Evolutionary conservation across 805 yeast genomes (phyloP).

Genomic region (Nakazawaea populi): DNA sequence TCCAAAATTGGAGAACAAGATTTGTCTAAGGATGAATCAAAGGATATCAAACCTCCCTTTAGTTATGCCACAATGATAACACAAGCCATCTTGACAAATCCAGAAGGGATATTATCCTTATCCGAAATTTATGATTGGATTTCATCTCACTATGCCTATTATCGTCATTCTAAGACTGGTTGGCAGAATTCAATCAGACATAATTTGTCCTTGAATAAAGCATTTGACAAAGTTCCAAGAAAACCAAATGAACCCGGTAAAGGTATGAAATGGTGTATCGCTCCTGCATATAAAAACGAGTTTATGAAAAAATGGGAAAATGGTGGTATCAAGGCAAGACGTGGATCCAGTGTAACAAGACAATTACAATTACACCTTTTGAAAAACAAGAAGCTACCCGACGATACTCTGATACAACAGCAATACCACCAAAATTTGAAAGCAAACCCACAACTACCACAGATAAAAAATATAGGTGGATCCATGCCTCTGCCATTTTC

Average conservation of each 20-base stretch:
- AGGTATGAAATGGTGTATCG: constrained; percentile 98
- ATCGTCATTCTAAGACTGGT: constrained; percentile 87
- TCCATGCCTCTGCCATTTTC: constrained; percentile 4
- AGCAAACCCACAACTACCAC: constrained; percentile 7
- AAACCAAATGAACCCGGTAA: constrained; percentile 96
- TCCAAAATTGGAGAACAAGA: constrained; percentile 34
- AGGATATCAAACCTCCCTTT: constrained; percentile 93
- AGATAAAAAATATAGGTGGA: constrained; percentile 1
- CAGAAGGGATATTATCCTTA: constrained; percentile 82
- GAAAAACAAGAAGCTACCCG: constrained; percentile 49
- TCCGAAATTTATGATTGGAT: constrained; percentile 94
- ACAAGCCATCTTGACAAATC: constrained; percentile 86
- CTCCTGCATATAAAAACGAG: constrained; percentile 78
- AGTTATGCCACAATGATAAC: constrained; percentile 98
- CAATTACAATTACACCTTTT: constrained; percentile 73
- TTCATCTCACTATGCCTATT: constrained; percentile 80
- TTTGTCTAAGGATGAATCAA: constrained; percentile 83
- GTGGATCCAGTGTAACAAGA: constrained; percentile 79
- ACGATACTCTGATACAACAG: constrained; percentile 13
- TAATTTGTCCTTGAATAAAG: constrained; percentile 89
- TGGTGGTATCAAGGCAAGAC: constrained; percentile 68
- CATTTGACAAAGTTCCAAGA: constrained; percentile 96
- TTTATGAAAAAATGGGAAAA: constrained; percentile 73
- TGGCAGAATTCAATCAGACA: constrained; percentile 99
- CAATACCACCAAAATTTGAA: constrained; percentile 2